A percentile compares a stretch with the other conserved stretches of the same genome.
These are phyloP conservation scores for Populus hybrid DNA, from an alignment of 441 rosid species.

Conservation along the genomic window DNA sequence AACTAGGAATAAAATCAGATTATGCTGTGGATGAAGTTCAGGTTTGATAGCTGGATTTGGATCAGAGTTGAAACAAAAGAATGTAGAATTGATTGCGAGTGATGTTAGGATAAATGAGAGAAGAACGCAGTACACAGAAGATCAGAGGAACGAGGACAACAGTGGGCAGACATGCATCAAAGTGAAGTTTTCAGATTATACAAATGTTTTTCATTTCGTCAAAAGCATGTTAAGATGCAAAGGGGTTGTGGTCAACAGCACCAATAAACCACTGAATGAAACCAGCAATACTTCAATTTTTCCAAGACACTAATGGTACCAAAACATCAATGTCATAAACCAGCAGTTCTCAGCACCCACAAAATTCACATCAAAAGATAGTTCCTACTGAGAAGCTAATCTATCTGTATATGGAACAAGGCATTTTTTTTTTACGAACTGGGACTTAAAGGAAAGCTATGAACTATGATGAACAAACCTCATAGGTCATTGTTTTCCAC, in stretches of 20 bases:
- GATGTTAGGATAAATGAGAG: not conserved
- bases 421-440: not conserved
- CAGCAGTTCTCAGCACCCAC: not conserved
- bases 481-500: constrained; percentile 89
- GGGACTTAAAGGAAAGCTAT: not conserved
- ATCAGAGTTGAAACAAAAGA: not conserved
- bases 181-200: not conserved
- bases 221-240: not conserved
- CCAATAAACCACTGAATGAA: not conserved
- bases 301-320: not conserved
- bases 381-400: not conserved
- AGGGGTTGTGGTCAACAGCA: not conserved
- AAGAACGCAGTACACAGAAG: not conserved
- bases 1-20: not conserved
- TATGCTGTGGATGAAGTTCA: not conserved
- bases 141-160: not conserved
- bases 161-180: not conserved
- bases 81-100: not conserved
- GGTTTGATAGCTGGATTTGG: not conserved
- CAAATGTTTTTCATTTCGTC: not conserved
- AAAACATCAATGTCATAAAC: not conserved
- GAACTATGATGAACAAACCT: constrained; percentile 42
- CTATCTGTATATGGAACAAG: not conserved
- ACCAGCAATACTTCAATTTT: not conserved
- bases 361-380: not conserved